These are phyloP conservation scores for Fusarium circinatum DNA, from an alignment of 2,329 filamentous ascomycete species.

Conservation along the genomic window DNA sequence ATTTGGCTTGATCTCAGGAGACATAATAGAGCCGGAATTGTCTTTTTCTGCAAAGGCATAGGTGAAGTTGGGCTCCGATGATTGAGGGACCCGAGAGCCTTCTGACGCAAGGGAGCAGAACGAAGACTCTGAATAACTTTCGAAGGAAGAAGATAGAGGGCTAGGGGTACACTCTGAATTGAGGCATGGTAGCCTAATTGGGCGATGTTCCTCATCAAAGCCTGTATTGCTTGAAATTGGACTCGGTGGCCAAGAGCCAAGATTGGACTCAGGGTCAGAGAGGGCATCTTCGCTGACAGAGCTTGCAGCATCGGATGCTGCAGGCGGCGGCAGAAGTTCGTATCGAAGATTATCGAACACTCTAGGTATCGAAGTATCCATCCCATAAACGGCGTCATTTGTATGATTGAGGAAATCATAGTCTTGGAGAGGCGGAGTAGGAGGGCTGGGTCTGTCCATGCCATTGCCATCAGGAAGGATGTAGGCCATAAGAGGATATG, in stretches of 20 bases:
- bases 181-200: fast-evolving
- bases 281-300: neutral
- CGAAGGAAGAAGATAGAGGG: fast-evolving
- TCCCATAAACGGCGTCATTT: neutral
- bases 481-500: neutral
- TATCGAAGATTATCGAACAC: neutral
- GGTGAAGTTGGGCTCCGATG: fast-evolving
- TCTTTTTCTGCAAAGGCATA: neutral
- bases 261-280: neutral
- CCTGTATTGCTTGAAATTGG: neutral
- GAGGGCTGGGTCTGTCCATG: neutral
- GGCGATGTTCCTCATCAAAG: neutral
- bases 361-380: fast-evolving
- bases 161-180: fast-evolving
- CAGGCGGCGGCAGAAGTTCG: neutral
- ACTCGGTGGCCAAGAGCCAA: neutral
- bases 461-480: neutral
- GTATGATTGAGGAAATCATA: neutral
- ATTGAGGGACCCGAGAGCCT: fast-evolving
- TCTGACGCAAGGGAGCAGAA: neutral
- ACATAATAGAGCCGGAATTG: neutral
- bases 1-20: too few relatives aligned
- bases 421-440: neutral
- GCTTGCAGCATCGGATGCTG: neutral
- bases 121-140: neutral